These are phyloP conservation scores for Paralagenidium karlingii DNA, from an alignment of 352 stramenopile species.

Conservation along the genomic window DNA sequence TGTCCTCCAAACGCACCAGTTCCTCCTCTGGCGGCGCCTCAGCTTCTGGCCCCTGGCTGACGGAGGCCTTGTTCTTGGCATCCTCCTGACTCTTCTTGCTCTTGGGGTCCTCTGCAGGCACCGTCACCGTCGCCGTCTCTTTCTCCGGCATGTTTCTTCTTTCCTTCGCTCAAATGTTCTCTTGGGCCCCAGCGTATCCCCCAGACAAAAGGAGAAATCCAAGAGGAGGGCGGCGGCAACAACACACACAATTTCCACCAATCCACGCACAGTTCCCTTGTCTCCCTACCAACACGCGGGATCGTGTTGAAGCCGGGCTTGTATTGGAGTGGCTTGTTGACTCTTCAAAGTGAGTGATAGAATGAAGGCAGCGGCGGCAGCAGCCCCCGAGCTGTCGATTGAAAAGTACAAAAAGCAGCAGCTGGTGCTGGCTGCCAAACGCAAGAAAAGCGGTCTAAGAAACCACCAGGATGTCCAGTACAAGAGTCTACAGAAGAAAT, in stretches of 20 bases:
- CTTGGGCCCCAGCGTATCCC: too few species aligned
- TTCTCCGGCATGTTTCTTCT: constrained; percentile 36
- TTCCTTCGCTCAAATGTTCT: background rate
- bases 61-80: constrained; percentile 10
- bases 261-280: too few species aligned
- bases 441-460: background rate
- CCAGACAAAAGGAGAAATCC: too few species aligned
- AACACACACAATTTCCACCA: too few species aligned
- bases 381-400: constrained; percentile 14
- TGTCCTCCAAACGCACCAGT: constrained; percentile 28
- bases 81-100: constrained; percentile 19
- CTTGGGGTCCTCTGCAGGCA: constrained; percentile 44
- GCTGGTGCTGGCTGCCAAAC: constrained; percentile 19
- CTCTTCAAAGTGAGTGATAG: background rate
- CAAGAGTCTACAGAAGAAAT: constrained; percentile 21
- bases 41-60: constrained; percentile 12
- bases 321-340: too few species aligned
- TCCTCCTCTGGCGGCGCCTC: constrained; percentile 36
- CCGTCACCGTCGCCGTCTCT: constrained; percentile 42
- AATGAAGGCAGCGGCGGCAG: background rate
- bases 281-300: too few species aligned
- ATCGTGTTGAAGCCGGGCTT: too few species aligned
- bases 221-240: too few species aligned
- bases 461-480: constrained; percentile 5
- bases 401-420: constrained; percentile 46